phyloP scores from a whole-genome alignment of 1,284 basidiomycete species.

The Meripilus lineatus region DNA sequence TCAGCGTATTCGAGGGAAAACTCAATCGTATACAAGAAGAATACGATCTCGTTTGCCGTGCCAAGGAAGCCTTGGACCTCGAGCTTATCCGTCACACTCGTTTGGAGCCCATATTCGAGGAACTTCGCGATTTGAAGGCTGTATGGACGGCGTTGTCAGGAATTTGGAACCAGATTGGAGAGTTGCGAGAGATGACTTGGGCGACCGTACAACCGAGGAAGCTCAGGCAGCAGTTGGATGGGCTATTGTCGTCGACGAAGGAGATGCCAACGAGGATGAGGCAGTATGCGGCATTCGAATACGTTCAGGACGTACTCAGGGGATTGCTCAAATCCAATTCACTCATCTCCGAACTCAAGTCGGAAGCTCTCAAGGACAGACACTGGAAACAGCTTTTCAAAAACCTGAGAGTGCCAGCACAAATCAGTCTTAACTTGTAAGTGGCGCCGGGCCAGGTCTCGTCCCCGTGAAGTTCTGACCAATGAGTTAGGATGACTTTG shows the following conservation, averaged over 20 bases:
- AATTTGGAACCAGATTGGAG: conserved; percentile 91
- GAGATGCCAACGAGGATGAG: conserved; percentile 99
- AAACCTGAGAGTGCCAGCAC: conserved; percentile 65
- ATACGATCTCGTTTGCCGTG: conserved; percentile 89
- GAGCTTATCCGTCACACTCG: conserved; percentile 89
- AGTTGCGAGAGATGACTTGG: conserved; percentile 89
- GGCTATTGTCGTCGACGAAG: conserved; percentile 84
- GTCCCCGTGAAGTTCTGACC: conserved; percentile 4
- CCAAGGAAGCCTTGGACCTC: conserved; percentile 95
- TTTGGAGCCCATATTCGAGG: conserved; percentile 91
- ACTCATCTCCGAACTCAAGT: conserved; percentile 90
- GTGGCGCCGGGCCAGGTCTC: conserved; percentile 21
- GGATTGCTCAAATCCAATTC: conserved; percentile 87
- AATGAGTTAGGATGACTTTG: conserved; percentile 76
- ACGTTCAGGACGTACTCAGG: conserved; percentile 89
- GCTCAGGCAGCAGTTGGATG: conserved; percentile 91
- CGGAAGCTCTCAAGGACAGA: conserved; percentile 94
- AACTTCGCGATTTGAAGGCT: conserved; percentile 92
- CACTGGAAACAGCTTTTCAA: conserved; percentile 99
- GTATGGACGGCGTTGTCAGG: conserved; percentile 99
- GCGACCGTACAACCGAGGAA: conserved; percentile 92
- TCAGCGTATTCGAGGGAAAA: conserved; percentile 91
- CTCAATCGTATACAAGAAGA: conserved; percentile 89
- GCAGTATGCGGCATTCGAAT: conserved; percentile 98
- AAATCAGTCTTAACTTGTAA: conserved; percentile 65